A percentile compares a stretch with the other conserved stretches of the same genome.
phyloP scores from a whole-genome alignment of 768 basidiomycete species.

The Dictyophora rubrovolvata region DNA sequence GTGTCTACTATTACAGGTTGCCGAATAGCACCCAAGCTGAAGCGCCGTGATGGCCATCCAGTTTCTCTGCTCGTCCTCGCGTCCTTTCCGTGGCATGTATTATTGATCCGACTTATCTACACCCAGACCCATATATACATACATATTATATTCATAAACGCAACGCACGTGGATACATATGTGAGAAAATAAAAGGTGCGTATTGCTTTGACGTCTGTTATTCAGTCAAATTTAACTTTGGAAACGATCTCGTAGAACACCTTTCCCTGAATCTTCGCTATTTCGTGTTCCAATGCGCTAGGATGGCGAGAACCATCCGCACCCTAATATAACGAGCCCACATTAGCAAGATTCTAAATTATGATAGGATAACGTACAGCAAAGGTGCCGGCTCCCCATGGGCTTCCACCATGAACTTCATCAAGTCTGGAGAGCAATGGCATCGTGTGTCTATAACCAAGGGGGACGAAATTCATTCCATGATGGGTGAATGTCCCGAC shows the following conservation, averaged over 20 bases:
- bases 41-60: no score
- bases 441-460: slow-evolving; percentile 52
- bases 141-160: no score
- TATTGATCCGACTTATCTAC: no score
- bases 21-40: no score
- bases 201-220: background rate
- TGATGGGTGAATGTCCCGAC: slow-evolving; percentile 61
- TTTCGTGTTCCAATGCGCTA: slow-evolving; percentile 36
- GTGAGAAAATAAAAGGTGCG: no score
- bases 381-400: slow-evolving; percentile 1
- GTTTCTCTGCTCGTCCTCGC: no score
- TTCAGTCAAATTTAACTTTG: background rate
- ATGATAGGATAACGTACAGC: background rate
- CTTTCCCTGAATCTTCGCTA: slow-evolving; percentile 43
- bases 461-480: slow-evolving; percentile 61
- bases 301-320: slow-evolving; percentile 39
- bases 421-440: slow-evolving; percentile 29
- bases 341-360: background rate
- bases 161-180: no score
- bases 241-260: slow-evolving; percentile 40
- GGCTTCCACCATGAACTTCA: slow-evolving; percentile 48
- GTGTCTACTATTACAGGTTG: no score
- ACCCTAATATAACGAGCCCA: slow-evolving; percentile 27
- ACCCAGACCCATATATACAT: no score
- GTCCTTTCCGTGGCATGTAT: no score